phyloP scores from a whole-genome alignment of 768 basidiomycete species.

The Suillus occidentalis region DNA sequence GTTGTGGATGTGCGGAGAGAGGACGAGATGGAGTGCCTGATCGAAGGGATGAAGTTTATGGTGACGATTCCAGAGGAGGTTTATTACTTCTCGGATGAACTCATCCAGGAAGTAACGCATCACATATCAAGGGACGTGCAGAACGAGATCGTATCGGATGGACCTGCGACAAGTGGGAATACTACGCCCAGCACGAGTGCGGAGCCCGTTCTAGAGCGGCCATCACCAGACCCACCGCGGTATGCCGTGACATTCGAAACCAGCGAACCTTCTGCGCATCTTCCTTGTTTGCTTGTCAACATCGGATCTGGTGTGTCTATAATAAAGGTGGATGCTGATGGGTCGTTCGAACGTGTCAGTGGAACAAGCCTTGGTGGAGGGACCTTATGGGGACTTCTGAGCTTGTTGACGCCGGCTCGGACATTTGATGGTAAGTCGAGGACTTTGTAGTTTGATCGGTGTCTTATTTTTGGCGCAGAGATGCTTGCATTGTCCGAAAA shows the following conservation, averaged over 20 bases:
- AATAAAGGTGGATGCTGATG: slow-evolving; percentile 95
- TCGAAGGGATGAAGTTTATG: slow-evolving; percentile 94
- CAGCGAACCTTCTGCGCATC: slow-evolving; percentile 75
- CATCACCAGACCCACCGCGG: slow-evolving; percentile 86
- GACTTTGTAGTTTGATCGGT: slow-evolving; percentile 1
- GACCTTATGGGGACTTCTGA: slow-evolving; percentile 94
- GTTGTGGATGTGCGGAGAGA: slow-evolving; percentile 85
- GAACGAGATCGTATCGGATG: slow-evolving; percentile 4
- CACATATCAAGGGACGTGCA: slow-evolving; percentile 15
- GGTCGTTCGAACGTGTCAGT: slow-evolving; percentile 92
- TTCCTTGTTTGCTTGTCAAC: slow-evolving; percentile 96
- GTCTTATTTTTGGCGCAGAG: slow-evolving; percentile 50
- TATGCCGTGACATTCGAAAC: slow-evolving; percentile 88
- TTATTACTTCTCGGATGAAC: slow-evolving; percentile 97
- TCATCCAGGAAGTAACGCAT: slow-evolving; percentile 69
- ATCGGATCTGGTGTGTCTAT: slow-evolving; percentile 98
- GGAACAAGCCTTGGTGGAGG: slow-evolving; percentile 97
- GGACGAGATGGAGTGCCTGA: slow-evolving; percentile 99
- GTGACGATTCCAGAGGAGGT: slow-evolving; percentile 95
- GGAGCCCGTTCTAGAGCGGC: slow-evolving; percentile 61
- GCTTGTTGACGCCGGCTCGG: slow-evolving; percentile 90
- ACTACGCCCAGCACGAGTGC: slow-evolving; percentile 11
- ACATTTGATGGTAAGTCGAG: slow-evolving; percentile 88
- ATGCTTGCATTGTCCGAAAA: slow-evolving; percentile 93
- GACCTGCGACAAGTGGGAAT: slow-evolving; percentile 8